Base-by-base conservation (phyloP, 768 basidiomycete species). In the Lactarius vividus region DNA sequence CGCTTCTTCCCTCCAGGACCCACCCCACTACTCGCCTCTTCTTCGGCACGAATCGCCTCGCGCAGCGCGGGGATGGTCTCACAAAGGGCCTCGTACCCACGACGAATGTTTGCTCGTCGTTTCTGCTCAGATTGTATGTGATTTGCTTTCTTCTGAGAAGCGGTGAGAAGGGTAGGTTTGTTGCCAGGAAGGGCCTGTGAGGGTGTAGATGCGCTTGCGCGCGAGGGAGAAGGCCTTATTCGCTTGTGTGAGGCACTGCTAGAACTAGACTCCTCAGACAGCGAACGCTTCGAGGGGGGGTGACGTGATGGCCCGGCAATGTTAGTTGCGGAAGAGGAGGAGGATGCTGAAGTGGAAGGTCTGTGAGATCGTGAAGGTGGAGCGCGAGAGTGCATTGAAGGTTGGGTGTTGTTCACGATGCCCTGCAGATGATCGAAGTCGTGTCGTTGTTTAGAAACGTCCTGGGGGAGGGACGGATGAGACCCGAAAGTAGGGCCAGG, bases 41-140 rank as follows among this genome's bases (percentile, higher is more conserved):
- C 93, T 74, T 92, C 93, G 64, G 83, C 85, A 57, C 82, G 78
- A 46, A 94, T 91, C 0, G 93, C 93, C 70, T 92, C 92, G 20
- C 88, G 78, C 42, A 97, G 80, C 2, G 91, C 81, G 11, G 95
- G 95, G 0, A 97, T 88, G 31, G 86, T 85, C 29, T 88, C 88
- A 72, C 94, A 95, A 0, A 97, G 81, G 8, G 89, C 87, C 71
- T 96, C 94, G 74, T 96, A 96, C 13, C 94, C 95, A 44, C 87
- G 79, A 13, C 93, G 83, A 59, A 97, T 96, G 71, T 94, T 95
- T 16, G 92, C 92, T 37, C 95, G 85, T 29, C 95, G 87, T 75
- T 96, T 96, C 79, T 96, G 94, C 78, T 97, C 95, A 2, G 88
- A 91, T 71, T 92, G 90, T 70, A 97, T 96, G 73, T 97, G 94